These are phyloP conservation scores for Candida montana DNA, from an alignment of 805 yeast species.

Conservation along the genomic window DNA sequence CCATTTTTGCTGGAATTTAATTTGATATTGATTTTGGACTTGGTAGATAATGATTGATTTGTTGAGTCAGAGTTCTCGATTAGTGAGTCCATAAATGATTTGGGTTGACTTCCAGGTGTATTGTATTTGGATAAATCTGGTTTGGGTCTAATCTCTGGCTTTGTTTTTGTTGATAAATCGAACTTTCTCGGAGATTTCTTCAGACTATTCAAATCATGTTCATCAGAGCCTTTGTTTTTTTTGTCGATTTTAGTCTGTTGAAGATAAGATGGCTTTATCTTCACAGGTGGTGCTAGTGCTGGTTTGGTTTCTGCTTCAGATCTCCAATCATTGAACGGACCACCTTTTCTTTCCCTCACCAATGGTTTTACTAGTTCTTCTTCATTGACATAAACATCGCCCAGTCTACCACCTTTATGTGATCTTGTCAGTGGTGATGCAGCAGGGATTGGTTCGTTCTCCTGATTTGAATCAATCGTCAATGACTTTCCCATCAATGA, in stretches of 20 bases:
- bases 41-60: conserved; percentile 5
- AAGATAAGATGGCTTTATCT: background rate
- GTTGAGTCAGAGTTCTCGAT: conserved; percentile 11
- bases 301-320: conserved; percentile 10
- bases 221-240: background rate
- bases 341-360: background rate
- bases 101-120: background rate
- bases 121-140: background rate
- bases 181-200: conserved; percentile 14
- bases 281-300: conserved; percentile 4
- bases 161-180: conserved; percentile 3
- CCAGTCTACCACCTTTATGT: conserved; percentile 10
- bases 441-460: background rate
- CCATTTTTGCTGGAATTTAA: background rate
- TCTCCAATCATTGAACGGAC: conserved; percentile 4
- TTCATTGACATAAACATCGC: background rate
- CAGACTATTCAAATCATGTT: background rate
- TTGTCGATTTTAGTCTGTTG: background rate
- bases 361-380: background rate
- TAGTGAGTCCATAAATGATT: conserved; percentile 11
- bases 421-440: conserved; percentile 6
- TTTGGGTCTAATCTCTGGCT: conserved; percentile 13
- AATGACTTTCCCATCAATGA: conserved; percentile 13
- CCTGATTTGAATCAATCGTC: background rate
- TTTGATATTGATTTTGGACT: conserved; percentile 1